Percentiles rank a stretch among this genome's conserved stretches.
phyloP scores from a whole-genome alignment of 371 early-diverging fungal genomes.

The Actinomortierella wolfii region DNA sequence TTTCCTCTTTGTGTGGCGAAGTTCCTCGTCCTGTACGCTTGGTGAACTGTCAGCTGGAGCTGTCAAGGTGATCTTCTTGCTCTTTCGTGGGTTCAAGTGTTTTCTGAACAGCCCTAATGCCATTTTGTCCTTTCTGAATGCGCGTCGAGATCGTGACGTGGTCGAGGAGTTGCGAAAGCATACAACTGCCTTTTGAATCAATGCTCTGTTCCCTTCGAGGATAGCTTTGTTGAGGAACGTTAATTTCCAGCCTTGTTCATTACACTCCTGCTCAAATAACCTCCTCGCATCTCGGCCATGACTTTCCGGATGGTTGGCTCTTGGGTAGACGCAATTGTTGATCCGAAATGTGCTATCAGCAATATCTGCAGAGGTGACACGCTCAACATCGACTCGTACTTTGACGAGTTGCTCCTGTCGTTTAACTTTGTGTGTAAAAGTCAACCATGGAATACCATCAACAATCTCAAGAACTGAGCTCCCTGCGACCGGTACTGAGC shows the following conservation, averaged over 20 bases:
- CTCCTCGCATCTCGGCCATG: slow-evolving; percentile 27
- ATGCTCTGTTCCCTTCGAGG: slow-evolving; percentile 18
- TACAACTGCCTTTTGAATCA: slow-evolving; percentile 30
- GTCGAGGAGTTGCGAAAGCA: slow-evolving; percentile 19
- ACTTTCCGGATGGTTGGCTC: slow-evolving; percentile 28
- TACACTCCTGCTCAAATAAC: slow-evolving; percentile 35
- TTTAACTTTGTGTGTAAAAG: slow-evolving; percentile 15
- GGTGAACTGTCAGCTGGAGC: no score
- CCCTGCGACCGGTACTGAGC: not conserved
- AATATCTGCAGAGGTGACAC: not conserved
- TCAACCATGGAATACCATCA: slow-evolving; percentile 26
- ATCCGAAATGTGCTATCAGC: slow-evolving; percentile 3
- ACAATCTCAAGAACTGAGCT: slow-evolving; percentile 3
- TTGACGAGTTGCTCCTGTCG: slow-evolving; percentile 2
- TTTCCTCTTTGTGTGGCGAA: no score
- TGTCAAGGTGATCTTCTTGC: no score
- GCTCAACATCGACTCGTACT: slow-evolving; percentile 10
- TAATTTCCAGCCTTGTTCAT: slow-evolving; percentile 38
- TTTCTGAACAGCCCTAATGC: no score
- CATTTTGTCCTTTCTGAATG: slow-evolving; percentile 17
- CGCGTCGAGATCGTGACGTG: slow-evolving; percentile 27
- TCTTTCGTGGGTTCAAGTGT: no score
- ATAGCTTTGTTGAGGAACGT: slow-evolving; percentile 17
- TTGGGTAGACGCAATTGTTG: slow-evolving; percentile 37
- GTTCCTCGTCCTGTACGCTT: no score